Base-by-base conservation (phyloP, 495 filamentous ascomycete genomes). In the Aspergillus conjunctus region DNA sequence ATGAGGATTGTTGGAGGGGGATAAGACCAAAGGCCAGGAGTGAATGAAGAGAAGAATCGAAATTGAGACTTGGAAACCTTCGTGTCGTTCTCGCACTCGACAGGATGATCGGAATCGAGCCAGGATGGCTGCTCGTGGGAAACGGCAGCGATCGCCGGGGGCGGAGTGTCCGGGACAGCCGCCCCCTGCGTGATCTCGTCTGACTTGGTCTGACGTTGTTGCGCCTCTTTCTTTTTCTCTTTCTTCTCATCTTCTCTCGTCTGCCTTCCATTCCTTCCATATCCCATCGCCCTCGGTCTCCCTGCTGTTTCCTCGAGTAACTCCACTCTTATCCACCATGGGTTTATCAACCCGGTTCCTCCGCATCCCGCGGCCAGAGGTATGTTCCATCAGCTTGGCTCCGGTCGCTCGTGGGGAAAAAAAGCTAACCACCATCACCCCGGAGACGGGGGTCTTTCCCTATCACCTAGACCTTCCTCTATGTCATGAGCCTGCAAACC, bases 401-500 rank as follows among this genome's bases (percentile, higher is more conserved):
- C 50, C 51, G 49, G 54, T 65, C 59, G 48, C 32, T 65, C 59
- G 51, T 45, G 37, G 54, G 30, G 49, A 48, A 48, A 48, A 18
- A 20, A 48, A 48, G 7, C 39, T 58, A 48, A 56, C 53, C 34
- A 51, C 60, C 56, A 30, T 26, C 26, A 26, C 50, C 58, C 59
- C 41, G 51, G 64, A 58, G 68, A 69, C 65, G 70, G 66, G 52
- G 52, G 54, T 18, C 50, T 59, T 64, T 50, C 58, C 56, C 70
- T 56, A 62, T 60, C 45, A 61, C 56, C 14, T 71, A 92, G 90
- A 83, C 85, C 51, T 96, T 95, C 76, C 85, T 96, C 63, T 88
- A 88, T 70, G 70, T 91, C 62, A 90, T 95, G 78, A 89, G 88
- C 73, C 86, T 97, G 53, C 89, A 90, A 60, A 92, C 90, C 33